A percentile compares a stretch with the other conserved stretches of the same genome.
phyloP scores from a whole-genome alignment of 2,329 filamentous ascomycete genomes.

The Ceratocystis lukuohia region DNA sequence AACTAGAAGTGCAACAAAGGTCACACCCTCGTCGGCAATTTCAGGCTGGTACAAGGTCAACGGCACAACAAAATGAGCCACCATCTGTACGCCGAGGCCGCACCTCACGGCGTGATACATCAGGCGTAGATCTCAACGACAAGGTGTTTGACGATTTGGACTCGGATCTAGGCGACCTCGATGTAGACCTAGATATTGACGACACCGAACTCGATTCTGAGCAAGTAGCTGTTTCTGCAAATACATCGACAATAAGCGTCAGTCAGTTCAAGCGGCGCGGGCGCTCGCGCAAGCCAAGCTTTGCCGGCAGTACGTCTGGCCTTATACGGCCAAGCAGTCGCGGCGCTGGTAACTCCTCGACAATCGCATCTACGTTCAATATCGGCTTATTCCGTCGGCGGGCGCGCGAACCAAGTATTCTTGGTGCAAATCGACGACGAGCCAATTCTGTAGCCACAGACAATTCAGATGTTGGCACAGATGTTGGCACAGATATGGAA shows the following conservation, averaged over 20 bases:
- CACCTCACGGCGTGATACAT: conserved; percentile 29
- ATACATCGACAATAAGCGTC: conserved; percentile 35
- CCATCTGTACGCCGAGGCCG: conserved; percentile 8
- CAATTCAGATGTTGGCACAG: conserved; percentile 21
- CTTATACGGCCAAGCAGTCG: conserved; percentile 42
- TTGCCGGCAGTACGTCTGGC: conserved; percentile 37
- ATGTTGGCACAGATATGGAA: conserved; percentile 18
- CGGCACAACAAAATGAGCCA: neutral
- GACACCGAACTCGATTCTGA: conserved; percentile 21
- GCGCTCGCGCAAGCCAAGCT: conserved; percentile 37
- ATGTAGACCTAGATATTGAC: conserved; percentile 27
- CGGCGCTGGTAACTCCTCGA: conserved; percentile 32
- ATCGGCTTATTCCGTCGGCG: conserved; percentile 46
- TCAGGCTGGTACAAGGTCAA: neutral
- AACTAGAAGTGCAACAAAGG: neutral
- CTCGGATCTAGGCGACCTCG: conserved; percentile 30
- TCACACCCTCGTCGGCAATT: neutral
- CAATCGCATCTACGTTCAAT: conserved; percentile 39
- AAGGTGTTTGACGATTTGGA: conserved; percentile 34
- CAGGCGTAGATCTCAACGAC: conserved; percentile 37
- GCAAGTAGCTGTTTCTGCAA: conserved; percentile 29
- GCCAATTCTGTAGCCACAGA: conserved; percentile 19
- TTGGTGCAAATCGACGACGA: conserved; percentile 38
- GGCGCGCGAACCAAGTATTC: conserved; percentile 47
- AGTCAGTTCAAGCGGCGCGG: conserved; percentile 35